Evolutionary conservation across 768 basidiomycete genomes (phyloP), one percentile per base, ranked within the genome.

Genomic region (Collybiopsis luxurians): DNA sequence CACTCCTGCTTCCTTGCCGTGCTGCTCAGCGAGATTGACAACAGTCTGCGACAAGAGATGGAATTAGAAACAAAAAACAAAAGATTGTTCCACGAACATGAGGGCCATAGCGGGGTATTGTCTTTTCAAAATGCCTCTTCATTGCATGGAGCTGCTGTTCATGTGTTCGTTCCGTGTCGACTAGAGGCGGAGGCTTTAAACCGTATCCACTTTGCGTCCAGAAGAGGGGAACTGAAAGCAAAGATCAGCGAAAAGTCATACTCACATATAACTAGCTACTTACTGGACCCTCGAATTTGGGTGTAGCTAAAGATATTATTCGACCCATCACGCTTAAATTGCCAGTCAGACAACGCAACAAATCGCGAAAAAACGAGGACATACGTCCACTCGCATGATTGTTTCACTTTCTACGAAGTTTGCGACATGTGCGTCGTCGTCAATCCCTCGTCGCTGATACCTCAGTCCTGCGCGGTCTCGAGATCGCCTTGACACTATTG

Each of bases 321-420:
- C 53, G 78, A 81, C 15, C 80, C 85, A 64, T 93, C 89, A 2
- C 92, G 82, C 91, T 94, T 60, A 47, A 3, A 39, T 43, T 27
- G 15, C 54, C 34, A 34, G 36, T 43, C 27, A 17, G 54, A 36
- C 34, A 2, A 27, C 23, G 19, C 9, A 15, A 44, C 19, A 23
- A 24, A n/a, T 24, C 13, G 11, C 6, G 11, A 2, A 36, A 53
- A 17, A 53, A 50, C 9, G 38, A 30, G n/a, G 12, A 63, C 79
- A 38, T 58, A 92, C 94, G 78, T 89, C 82, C 11, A 95, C 82
- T 42, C 86, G 79, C 77, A 92, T 84, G 52, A 96, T 86, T 2
- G 91, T 89, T 73, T 98, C 95, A 0, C 93, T 94, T 71, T 98
- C 93, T 2, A 98, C 94, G 66, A 98, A 95, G 71, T 98, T 98